Base-by-base conservation (phyloP, 768 basidiomycete species). In the Kwoniella europaea region DNA sequence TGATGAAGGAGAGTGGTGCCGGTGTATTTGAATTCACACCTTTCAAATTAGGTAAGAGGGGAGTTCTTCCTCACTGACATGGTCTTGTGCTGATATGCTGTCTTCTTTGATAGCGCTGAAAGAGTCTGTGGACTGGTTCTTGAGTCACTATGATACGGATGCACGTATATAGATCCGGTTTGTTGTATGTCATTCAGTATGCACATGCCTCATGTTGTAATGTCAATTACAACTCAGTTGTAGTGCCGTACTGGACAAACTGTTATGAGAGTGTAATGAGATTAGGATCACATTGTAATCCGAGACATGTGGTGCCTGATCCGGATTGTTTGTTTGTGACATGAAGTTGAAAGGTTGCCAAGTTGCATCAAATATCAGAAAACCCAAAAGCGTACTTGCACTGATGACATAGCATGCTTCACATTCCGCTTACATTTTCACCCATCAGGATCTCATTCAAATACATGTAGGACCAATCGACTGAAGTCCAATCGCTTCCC, bases 91-190 rank as follows among this genome's bases (percentile, higher is more conserved):
- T 42, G 24, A 55, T 41, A 60, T 16, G 22, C 1, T 60, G 6
- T 65, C 18, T 55, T 54, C 4, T 56, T 52, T 69, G 42, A 13
- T 69, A 91, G 94, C 94, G 29, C 86, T 97, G 67, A 85, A 90
- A 46, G 87, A 89, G 67, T 90, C 89, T 0, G 92, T 94, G 64
- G 85, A 90, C 67, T 97, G 94, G 94, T 94, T 97, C 87, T 77
- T 92, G 50, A 87, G 89, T 64, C 92, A 94, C 84, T 90, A 92
- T 82, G 86, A 90, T 35, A 89, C 84, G 24, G 92, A 24, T 44
- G 71, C 71, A 24, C 46, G 71, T 10, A 68, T 72, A 42, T 61
- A 61, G 42, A 43, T 3, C 15, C 20, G 24, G 24, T 18, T n/a
- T 22, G 42, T 61, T 43, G 59, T 61, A 61, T 61, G 9, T 3